Conservation (phyloP, 768 basidiomycete species). For the Leccinum uliginosum region DNA sequence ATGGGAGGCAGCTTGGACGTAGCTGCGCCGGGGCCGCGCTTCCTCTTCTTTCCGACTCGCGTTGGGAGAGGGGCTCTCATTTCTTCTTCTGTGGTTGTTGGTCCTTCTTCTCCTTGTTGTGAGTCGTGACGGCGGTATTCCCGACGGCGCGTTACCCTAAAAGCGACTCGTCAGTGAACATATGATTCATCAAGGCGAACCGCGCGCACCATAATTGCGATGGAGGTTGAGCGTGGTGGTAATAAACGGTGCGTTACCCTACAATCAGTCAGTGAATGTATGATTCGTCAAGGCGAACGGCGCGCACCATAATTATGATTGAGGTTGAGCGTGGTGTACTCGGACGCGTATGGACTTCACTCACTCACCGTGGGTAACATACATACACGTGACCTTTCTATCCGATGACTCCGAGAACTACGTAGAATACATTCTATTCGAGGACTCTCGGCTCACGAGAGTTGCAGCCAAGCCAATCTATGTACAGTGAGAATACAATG, state of each 20-base stretch:
- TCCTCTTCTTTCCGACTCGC: conserved; percentile 95
- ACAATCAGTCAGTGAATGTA: conserved; percentile 6
- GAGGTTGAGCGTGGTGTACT: conserved; percentile 1
- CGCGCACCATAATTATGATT: conserved; percentile 23
- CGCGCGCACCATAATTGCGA: conserved; percentile 22
- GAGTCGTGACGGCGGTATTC: conserved; percentile 35
- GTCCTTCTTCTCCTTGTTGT: conserved; percentile 42
- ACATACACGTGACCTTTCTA: too few species aligned
- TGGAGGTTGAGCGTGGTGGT: conserved; percentile 1
- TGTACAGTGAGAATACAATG: conserved; percentile 5
- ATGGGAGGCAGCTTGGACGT: conserved; percentile 92
- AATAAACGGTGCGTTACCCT: conserved; percentile 64
- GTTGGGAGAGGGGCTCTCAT: conserved; percentile 98
- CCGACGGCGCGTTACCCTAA: conserved; percentile 77
- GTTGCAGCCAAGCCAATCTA: background rate
- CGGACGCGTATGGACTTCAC: too few species aligned
- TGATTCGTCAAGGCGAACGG: background rate
- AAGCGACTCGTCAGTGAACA: conserved; percentile 4
- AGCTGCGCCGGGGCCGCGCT: conserved; percentile 83
- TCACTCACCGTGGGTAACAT: too few species aligned
- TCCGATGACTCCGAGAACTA: too few species aligned
- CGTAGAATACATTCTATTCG: too few species aligned
- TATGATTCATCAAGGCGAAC: background rate
- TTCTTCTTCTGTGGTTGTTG: conserved; percentile 71
- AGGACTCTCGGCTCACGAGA: background rate